Base-by-base conservation (phyloP, 177 flowering plant species). In the Vitis hybrid region DNA sequence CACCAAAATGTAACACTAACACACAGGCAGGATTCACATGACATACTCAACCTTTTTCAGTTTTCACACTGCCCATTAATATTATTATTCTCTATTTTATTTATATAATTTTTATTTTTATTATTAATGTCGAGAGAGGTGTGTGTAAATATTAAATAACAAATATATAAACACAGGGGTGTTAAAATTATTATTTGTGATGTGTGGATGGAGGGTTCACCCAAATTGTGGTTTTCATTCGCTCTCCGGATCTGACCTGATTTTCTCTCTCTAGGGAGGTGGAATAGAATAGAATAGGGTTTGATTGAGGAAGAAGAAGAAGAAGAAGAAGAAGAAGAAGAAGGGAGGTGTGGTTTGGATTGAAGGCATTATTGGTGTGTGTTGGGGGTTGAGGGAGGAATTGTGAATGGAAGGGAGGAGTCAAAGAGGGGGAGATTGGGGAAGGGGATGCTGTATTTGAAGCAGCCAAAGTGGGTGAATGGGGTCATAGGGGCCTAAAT, bases 401-500 rank as follows among this genome's bases (percentile, higher is more conserved):
- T 26, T 67, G 64, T 29, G 51, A 49, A 56, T 62, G 49, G 68
- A 26, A 19, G 15, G 21, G 21, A 59, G 9, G n/a, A 53, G 64
- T 51, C 13, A 49, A 33, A 4, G 56, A 55, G 60, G 49, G 67
- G 71, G n/a, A 26, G 22, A 53, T 51, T 51, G 21, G 48, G 48
- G 60, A 39, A 51, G 22, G 57, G 19, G 8, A 78, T 83, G 86
- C 68, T 83, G 74, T 80, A 80, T 74, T 68, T 83, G 83, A 80
- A 80, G 82, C 82, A 74, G 72, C 83, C 83, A 3, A 75, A 53
- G 62, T 49, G 4, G 15, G 51, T 59, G 56, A 52, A 58, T 68
- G n/a, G 64, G 57, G 56, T 22, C 45, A 11, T 21, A 14, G 49
- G 52, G 16, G 26, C 9, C n/a, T 16, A 48, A 33, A 39, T 1